These are phyloP conservation scores for Phytopythium chamaehyphon DNA, from an alignment of 352 stramenopile genomes.

Conservation along the genomic window DNA sequence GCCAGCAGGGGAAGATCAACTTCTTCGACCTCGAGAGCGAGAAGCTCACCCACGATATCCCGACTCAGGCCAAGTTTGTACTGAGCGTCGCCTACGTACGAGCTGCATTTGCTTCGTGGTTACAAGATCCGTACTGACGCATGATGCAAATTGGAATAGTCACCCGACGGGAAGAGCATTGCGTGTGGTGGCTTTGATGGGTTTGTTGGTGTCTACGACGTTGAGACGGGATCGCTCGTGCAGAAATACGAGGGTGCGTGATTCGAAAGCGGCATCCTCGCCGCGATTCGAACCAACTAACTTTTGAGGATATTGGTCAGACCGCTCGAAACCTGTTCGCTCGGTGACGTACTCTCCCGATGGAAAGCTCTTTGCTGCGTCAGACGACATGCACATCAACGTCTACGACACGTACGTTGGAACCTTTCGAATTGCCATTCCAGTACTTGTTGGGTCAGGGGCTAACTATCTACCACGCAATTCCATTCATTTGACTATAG, in stretches of 20 bases:
- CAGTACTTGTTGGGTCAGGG: background rate
- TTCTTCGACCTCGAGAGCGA: conserved; percentile 78
- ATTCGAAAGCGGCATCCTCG: too few species aligned
- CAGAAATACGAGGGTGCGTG: conserved; percentile 84
- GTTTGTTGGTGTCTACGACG: conserved; percentile 83
- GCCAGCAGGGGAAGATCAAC: conserved; percentile 87
- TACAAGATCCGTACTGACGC: background rate
- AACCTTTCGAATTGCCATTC: background rate
- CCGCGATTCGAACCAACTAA: too few species aligned
- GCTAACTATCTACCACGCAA: too few species aligned
- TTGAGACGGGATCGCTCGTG: conserved; percentile 71
- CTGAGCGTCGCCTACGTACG: conserved; percentile 74
- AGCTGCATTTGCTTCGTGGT: background rate
- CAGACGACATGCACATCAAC: conserved; percentile 91
- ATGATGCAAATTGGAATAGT: conserved; percentile 27
- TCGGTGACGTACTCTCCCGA: conserved; percentile 82
- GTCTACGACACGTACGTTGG: conserved; percentile 88
- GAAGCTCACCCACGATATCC: conserved; percentile 74
- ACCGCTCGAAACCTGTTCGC: conserved; percentile 85
- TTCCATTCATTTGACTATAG: conserved; percentile 21
- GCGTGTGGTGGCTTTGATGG: conserved; percentile 79
- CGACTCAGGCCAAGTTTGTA: conserved; percentile 69
- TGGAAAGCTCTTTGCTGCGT: conserved; percentile 85
- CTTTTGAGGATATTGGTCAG: conserved; percentile 26
- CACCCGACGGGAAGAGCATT: conserved; percentile 77